Conservation (phyloP, 192 early-diverging fungal genomes). For the Gonapodya sp. region DNA sequence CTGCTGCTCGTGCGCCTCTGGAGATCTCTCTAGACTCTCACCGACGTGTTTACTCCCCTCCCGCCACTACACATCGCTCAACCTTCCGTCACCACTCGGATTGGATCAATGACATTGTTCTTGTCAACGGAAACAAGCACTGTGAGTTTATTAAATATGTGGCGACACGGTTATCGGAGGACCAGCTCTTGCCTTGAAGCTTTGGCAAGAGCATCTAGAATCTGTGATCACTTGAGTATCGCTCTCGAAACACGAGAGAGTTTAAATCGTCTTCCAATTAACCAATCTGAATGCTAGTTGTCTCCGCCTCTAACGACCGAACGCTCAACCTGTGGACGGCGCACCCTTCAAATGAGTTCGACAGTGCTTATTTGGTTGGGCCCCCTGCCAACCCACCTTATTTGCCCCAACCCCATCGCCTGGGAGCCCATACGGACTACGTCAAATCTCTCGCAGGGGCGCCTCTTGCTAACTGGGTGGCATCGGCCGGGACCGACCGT, state of each 20-base stretch:
- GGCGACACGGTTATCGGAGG: not conserved
- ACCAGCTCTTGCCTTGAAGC: no score
- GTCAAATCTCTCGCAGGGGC: constrained; percentile 84
- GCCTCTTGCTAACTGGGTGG: constrained; percentile 59
- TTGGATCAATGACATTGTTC: constrained; percentile 92
- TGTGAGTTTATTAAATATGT: constrained; percentile 32
- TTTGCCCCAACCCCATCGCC: constrained; percentile 30
- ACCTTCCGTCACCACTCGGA: constrained; percentile 78
- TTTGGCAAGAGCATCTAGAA: no score
- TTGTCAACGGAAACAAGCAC: constrained; percentile 51
- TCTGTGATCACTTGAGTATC: no score
- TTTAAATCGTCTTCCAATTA: no score
- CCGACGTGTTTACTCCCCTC: not conserved
- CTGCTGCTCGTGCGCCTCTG: not conserved
- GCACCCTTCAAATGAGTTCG: not conserved
- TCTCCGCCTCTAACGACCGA: constrained; percentile 87
- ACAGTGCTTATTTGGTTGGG: not conserved
- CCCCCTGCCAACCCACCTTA: constrained; percentile 36
- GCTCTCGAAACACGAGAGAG: no score
- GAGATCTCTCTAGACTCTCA: not conserved
- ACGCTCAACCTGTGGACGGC: constrained; percentile 63
- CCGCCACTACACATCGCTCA: constrained; percentile 45
- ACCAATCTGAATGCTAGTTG: no score
- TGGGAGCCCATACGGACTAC: constrained; percentile 86
- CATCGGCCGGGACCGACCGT: constrained; percentile 84